These are phyloP conservation scores for Mycena metata DNA, from an alignment of 768 basidiomycete genomes.

Conservation along the genomic window DNA sequence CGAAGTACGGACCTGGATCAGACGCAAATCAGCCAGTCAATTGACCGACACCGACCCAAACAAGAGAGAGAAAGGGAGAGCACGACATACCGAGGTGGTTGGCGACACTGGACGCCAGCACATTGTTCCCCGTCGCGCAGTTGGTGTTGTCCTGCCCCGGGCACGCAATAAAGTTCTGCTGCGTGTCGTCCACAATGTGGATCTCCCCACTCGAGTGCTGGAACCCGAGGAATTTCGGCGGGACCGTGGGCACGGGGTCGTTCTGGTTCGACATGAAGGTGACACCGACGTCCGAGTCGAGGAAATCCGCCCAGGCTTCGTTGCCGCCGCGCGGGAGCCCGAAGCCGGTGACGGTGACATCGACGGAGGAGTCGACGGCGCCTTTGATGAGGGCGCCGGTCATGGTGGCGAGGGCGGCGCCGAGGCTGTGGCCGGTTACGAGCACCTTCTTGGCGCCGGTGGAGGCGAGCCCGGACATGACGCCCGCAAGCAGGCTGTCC, in stretches of 20 bases:
- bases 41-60: too few relatives aligned
- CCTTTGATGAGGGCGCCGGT: slow-evolving; percentile 57
- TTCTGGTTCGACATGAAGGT: slow-evolving; percentile 55
- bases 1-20: slow-evolving; percentile 27
- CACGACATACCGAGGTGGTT: slow-evolving; percentile 41
- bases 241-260: slow-evolving; percentile 58
- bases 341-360: slow-evolving; percentile 52
- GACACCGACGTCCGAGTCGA: slow-evolving; percentile 49
- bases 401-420: slow-evolving; percentile 61
- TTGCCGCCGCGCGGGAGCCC: slow-evolving; percentile 62
- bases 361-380: slow-evolving; percentile 50
- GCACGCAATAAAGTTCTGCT: slow-evolving; percentile 50
- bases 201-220: slow-evolving; percentile 54
- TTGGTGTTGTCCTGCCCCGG: slow-evolving; percentile 55
- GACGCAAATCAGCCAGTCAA: neutral
- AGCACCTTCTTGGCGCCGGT: slow-evolving; percentile 50
- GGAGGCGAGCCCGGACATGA: slow-evolving; percentile 45
- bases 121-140: slow-evolving; percentile 17
- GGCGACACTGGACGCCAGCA: slow-evolving; percentile 5
- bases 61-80: neutral
- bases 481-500: slow-evolving; percentile 48
- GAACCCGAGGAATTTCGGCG: slow-evolving; percentile 53
- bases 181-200: slow-evolving; percentile 49
- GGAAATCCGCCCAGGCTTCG: slow-evolving; percentile 57
- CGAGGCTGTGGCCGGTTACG: slow-evolving; percentile 58